These are phyloP conservation scores for Aspergillus ochraceoroseus DNA, from an alignment of 2,329 filamentous ascomycete species.

Conservation along the genomic window DNA sequence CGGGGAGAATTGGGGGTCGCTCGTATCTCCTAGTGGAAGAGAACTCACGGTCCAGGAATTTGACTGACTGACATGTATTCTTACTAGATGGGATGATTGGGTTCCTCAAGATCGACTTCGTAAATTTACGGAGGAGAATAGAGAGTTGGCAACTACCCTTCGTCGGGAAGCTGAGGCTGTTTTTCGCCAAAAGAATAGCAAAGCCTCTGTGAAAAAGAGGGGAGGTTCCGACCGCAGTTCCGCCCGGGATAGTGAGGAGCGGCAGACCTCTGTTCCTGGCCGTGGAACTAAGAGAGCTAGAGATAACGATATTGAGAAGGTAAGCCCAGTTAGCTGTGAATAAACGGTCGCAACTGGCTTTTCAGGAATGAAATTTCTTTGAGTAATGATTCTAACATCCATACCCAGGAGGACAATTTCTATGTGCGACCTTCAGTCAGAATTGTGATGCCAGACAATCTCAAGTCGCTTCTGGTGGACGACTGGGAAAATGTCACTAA, in stretches of 20 bases:
- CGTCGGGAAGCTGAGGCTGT: constrained; percentile 41
- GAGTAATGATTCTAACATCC: constrained; percentile 6
- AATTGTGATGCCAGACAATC: constrained; percentile 76
- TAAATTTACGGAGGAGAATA: constrained; percentile 92
- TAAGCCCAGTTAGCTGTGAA: constrained; percentile 25
- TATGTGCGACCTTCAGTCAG: constrained; percentile 78
- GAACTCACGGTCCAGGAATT: constrained; percentile 1
- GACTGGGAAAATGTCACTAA: constrained; percentile 99
- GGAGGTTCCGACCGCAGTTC: constrained; percentile 42
- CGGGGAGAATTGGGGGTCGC: background rate
- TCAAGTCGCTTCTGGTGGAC: constrained; percentile 90
- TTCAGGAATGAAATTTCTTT: too few species aligned
- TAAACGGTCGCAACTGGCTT: too few species aligned
- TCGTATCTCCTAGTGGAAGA: constrained; percentile 1
- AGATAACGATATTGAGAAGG: constrained; percentile 48
- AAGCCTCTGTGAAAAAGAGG: constrained; percentile 38
- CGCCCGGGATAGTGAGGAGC: constrained; percentile 44
- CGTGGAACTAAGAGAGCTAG: constrained; percentile 44
- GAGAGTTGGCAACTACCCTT: constrained; percentile 65
- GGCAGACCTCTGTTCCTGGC: constrained; percentile 42
- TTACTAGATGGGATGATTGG: constrained; percentile 88
- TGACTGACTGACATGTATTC: constrained; percentile 15
- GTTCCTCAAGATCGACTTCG: constrained; percentile 87
- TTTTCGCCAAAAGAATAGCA: constrained; percentile 32
- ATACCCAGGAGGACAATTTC: constrained; percentile 75